phyloP scores from a whole-genome alignment of 2,329 filamentous ascomycete genomes.

The Akanthomyces uredinophilus region DNA sequence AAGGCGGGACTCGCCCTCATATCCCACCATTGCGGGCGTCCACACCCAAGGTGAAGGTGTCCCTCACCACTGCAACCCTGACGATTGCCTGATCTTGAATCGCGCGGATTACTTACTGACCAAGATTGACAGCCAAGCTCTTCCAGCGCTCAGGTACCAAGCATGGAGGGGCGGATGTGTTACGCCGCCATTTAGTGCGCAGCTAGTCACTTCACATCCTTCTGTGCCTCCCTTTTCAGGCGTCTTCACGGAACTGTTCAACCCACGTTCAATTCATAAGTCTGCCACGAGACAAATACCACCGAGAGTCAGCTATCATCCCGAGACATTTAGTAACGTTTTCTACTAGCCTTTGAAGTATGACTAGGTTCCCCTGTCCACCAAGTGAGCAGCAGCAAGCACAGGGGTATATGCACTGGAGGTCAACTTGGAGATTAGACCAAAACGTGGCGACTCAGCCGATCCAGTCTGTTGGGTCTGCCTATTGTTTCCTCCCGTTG shows the following conservation, averaged over 20 bases:
- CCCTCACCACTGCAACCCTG: background rate
- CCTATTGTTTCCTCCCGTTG: background rate
- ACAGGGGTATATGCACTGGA: background rate
- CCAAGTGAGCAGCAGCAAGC: background rate
- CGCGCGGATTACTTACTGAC: background rate
- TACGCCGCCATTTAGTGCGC: background rate
- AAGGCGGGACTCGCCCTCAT: background rate
- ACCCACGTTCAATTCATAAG: background rate
- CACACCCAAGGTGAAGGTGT: background rate
- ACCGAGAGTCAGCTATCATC: background rate
- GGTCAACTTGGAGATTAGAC: slow-evolving; percentile 5
- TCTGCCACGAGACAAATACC: background rate
- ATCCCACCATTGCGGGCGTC: background rate
- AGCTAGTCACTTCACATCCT: background rate
- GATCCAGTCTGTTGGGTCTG: background rate
- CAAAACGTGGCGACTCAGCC: slow-evolving; percentile 6
- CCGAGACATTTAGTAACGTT: slow-evolving; percentile 7
- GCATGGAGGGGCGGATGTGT: background rate
- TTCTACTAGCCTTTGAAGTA: background rate
- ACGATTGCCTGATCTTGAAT: background rate
- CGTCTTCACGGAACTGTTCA: background rate
- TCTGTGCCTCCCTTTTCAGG: background rate
- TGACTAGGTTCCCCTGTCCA: slow-evolving; percentile 6
- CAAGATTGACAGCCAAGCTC: background rate
- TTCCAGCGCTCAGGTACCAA: background rate